Evolutionary conservation across 2,329 filamentous ascomycete species (phyloP), one percentile per base, ranked within the genome.

Genomic region (Aspergillus clavatus): DNA sequence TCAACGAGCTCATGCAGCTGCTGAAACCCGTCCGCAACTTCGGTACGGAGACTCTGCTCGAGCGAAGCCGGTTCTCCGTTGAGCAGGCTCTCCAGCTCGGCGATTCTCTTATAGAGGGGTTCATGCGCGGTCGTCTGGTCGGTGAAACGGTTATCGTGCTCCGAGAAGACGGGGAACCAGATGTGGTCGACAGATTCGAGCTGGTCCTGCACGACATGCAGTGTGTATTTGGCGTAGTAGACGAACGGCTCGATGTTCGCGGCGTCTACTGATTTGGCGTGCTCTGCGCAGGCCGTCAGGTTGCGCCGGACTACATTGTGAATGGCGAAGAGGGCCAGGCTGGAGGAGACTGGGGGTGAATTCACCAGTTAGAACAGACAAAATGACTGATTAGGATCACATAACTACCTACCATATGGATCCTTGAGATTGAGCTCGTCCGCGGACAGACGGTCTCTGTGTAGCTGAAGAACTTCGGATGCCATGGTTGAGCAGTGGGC

Each of bases 251-350:
- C 43, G 23, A 38, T 27, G 23, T 42, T 29, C 10, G 29, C 16
- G 5, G 18, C 28, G 19, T 39, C 16, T 2, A 36, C 27, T n/a
- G 11, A 16, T 5, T 6, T 11, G 11, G 35, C 26, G 40, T 42
- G 44, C 2, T 35, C 24, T 14, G 39, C 33, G 26, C 39, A 42
- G 35, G 39, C 35, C n/a, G 26, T 11, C 12, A 46, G 44, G 6
- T 46, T 47, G 23, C 45, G 40, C 2, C 40, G 45, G 36, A 47
- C 31, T 21, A 47, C 29, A 12, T 47, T 47, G 40, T 47, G 45
- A 26, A 43, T 43, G 36, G 36, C 28, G 40, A 40, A 47, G 36
- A 47, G 28, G 16, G 21, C 14, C 7, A 47, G 36, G 23, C 27
- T 40, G 12, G 40, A 28, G 5, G 45, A 22, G 11, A 47, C 45